phyloP scores from a whole-genome alignment of 2,329 filamentous ascomycete genomes.

The Sporothrix dimorphospora region DNA sequence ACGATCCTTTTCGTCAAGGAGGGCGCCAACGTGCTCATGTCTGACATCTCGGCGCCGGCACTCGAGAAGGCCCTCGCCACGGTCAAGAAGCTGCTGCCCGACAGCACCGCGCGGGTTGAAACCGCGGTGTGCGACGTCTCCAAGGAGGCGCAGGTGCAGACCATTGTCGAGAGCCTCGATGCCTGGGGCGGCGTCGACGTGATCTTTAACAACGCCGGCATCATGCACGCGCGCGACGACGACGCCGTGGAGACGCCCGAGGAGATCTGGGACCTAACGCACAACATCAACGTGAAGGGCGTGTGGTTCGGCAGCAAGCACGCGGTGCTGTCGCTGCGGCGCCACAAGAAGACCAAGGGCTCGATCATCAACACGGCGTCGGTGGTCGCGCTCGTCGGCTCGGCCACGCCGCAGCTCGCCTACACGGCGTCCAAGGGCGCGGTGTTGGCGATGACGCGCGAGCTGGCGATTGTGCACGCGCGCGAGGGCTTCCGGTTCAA shows the following conservation, averaged over 20 bases:
- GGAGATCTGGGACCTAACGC: constrained; percentile 91
- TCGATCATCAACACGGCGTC: constrained; percentile 93
- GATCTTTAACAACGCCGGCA: constrained; percentile 97
- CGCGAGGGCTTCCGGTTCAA: constrained; percentile 90
- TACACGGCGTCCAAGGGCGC: constrained; percentile 96
- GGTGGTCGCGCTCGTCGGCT: constrained; percentile 83
- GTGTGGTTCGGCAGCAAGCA: constrained; percentile 98
- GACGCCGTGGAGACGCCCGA: constrained; percentile 84
- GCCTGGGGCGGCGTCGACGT: constrained; percentile 85
- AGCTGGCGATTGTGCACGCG: constrained; percentile 89
- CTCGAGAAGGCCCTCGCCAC: constrained; percentile 77
- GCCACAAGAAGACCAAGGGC: constrained; percentile 75
- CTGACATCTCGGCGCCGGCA: constrained; percentile 79
- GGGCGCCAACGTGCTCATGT: constrained; percentile 82
- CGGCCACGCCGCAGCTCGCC: constrained; percentile 84
- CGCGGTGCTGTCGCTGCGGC: constrained; percentile 78
- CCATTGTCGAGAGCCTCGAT: constrained; percentile 74
- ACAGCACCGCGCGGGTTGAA: constrained; percentile 59
- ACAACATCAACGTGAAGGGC: constrained; percentile 94
- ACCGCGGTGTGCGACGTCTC: constrained; percentile 75
- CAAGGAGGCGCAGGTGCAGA: constrained; percentile 77
- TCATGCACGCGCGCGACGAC: constrained; percentile 86
- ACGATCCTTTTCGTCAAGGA: constrained; percentile 87
- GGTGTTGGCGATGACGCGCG: constrained; percentile 85
- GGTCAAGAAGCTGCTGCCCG: constrained; percentile 71